These are phyloP conservation scores for Bromus sterilis DNA, from an alignment of 176 grass and related monocot genomes.

Conservation along the genomic window DNA sequence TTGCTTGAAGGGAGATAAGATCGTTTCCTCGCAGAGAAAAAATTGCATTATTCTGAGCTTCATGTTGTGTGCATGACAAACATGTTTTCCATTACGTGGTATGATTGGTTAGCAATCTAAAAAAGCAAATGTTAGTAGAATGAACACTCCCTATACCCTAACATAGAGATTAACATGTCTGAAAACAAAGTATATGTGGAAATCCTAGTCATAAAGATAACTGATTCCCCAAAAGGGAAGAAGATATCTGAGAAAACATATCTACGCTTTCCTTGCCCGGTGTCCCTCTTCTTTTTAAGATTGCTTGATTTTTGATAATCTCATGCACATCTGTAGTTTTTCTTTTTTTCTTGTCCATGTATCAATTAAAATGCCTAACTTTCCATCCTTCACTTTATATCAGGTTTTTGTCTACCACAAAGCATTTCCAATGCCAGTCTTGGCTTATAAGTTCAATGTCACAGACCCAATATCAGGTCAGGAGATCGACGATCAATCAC, in stretches of 20 bases:
- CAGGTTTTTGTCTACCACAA: conserved; percentile 98
- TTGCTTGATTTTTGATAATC: not conserved
- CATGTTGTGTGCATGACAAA: not conserved
- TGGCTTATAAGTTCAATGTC: conserved; percentile 81
- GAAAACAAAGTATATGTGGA: not conserved
- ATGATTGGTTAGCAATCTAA: not conserved
- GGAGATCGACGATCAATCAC: conserved; percentile 70
- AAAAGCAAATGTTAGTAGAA: not conserved
- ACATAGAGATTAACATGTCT: not conserved
- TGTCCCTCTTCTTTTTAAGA: too few relatives aligned
- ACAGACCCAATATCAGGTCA: conserved; percentile 86
- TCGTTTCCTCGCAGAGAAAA: too few relatives aligned
- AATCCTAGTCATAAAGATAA: not conserved
- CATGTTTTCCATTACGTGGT: not conserved
- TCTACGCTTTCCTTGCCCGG: too few relatives aligned
- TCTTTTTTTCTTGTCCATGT: not conserved
- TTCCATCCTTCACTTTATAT: not conserved
- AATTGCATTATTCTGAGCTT: not conserved
- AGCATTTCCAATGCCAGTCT: conserved; percentile 87
- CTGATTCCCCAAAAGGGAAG: too few relatives aligned
- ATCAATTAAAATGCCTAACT: not conserved
- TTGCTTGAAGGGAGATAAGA: not conserved
- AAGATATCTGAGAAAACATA: too few relatives aligned
- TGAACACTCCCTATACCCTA: not conserved
- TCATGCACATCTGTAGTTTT: not conserved